Evolutionary conservation across 805 yeast species (phyloP), one percentile per base, ranked within the genome.

Genomic region (Candida railenensis): DNA sequence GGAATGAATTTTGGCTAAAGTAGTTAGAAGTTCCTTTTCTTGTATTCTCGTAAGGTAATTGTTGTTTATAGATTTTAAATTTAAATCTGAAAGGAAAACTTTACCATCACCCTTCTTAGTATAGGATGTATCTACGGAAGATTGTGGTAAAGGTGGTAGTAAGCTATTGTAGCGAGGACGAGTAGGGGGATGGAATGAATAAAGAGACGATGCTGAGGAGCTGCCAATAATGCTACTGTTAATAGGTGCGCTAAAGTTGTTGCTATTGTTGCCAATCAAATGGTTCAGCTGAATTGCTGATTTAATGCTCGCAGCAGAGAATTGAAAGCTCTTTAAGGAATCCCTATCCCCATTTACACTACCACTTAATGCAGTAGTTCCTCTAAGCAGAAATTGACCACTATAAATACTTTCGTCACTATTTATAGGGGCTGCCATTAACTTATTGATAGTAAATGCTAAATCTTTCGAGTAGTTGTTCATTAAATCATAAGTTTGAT

Each of bases 51-150:
- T 58, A 43, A 71, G 58, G 49, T 62, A 67, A 9, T 48, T 49
- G 22, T 56, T 59, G 48, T 69, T 68, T 33, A 72, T 59, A 4
- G 77, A 64, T 49, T 69, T 70, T 32, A 73, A 55, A 49, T 64
- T 71, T 47, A 73, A 59, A 49, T 73, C 77, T 46, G 74, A 68
- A 39, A 73, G 57, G 48, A 58, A 73, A 3, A 72, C 58, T 42
- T 57, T 58, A 0, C 70, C 66, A 54, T 63, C 65, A 36, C 62
- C 66, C 34, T 56, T 57, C 18, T 48, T 51, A 38, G 63, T 57
- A 55, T 61, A 73, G 38, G 57, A 65, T 46, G 57, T 66, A 50
- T 52, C 67, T 36, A 48, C 51, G 2, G 58, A 54, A 1, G 65
- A 54, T 19, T 59, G 54, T 3, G 70, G 69, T 20, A 63, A 46